Conservation (phyloP, 176 grass and related monocot species). For the Bromus sterilis region DNA sequence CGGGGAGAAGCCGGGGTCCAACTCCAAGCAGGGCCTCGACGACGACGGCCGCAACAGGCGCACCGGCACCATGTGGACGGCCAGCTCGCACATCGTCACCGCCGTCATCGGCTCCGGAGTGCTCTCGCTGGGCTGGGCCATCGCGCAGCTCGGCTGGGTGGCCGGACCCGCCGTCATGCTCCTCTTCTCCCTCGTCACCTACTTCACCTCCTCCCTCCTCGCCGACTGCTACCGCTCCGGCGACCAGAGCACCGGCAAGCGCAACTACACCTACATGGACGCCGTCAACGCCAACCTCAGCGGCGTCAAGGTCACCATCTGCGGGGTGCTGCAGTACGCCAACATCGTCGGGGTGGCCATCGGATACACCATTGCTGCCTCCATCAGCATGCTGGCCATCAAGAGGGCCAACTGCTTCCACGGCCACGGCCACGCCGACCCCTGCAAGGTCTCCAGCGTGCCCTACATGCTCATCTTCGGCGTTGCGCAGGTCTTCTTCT, state of each 20-base stretch:
- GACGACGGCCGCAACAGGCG: conserved; percentile 70
- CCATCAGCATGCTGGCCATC: conserved; percentile 73
- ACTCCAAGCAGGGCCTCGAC: conserved; percentile 32
- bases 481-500: conserved; percentile 57
- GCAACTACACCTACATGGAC: conserved; percentile 99
- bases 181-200: conserved; percentile 88
- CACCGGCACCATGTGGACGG: conserved; percentile 65
- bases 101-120: conserved; percentile 90
- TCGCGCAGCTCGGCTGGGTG: conserved; percentile 93
- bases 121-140: conserved; percentile 81
- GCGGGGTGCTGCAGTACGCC: conserved; percentile 67
- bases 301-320: conserved; percentile 66
- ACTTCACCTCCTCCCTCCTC: conserved; percentile 80
- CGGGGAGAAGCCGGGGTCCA: conserved; percentile 25
- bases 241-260: conserved; percentile 59
- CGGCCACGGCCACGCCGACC: conserved; percentile 45
- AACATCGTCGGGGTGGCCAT: conserved; percentile 83
- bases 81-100: conserved; percentile 93
- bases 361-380: conserved; percentile 83
- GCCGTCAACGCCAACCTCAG: conserved; percentile 77
- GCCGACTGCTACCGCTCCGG: conserved; percentile 87
- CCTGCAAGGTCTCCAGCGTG: conserved; percentile 54
- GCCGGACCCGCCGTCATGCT: conserved; percentile 84
- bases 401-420: conserved; percentile 81
- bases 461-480: conserved; percentile 81